phyloP scores from a whole-genome alignment of 2,329 filamentous ascomycete genomes.

The Botrytis fragariae region DNA sequence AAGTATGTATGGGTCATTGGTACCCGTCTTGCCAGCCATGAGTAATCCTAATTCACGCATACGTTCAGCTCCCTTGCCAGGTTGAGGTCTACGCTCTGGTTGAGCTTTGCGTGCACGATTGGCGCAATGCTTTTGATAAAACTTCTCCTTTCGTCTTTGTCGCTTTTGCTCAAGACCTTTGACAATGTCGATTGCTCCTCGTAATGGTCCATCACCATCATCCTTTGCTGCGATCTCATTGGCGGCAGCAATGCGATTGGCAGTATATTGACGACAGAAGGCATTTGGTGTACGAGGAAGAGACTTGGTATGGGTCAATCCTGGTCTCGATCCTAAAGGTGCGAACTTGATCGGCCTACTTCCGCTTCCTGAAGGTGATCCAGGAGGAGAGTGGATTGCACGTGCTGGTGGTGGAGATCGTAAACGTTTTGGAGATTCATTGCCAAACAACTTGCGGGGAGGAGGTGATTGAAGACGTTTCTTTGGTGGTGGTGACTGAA shows the following conservation, averaged over 20 bases:
- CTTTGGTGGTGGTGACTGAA: constrained; percentile 41
- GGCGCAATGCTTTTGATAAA: constrained; percentile 77
- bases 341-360: constrained; percentile 45
- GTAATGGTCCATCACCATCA: constrained; percentile 61
- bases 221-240: constrained; percentile 41
- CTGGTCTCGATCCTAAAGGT: constrained; percentile 57
- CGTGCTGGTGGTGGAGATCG: constrained; percentile 67
- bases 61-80: constrained; percentile 84
- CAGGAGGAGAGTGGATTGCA: constrained; percentile 48
- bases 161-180: constrained; percentile 94
- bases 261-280: constrained; percentile 52
- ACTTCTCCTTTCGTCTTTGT: constrained; percentile 88
- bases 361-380: constrained; percentile 43
- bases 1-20: constrained; percentile 65
- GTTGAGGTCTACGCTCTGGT: constrained; percentile 61
- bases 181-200: constrained; percentile 96
- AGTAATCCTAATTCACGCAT: constrained; percentile 91
- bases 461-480: constrained; percentile 40
- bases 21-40: constrained; percentile 75
- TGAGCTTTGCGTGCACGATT: constrained; percentile 70
- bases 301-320: constrained; percentile 77
- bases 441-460: constrained; percentile 39
- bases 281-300: constrained; percentile 75
- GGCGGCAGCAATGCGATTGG: constrained; percentile 44
- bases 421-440: constrained; percentile 47